phyloP scores from a whole-genome alignment of 495 filamentous ascomycete genomes.

The Aspergillus sclerotiicarbonarius region DNA sequence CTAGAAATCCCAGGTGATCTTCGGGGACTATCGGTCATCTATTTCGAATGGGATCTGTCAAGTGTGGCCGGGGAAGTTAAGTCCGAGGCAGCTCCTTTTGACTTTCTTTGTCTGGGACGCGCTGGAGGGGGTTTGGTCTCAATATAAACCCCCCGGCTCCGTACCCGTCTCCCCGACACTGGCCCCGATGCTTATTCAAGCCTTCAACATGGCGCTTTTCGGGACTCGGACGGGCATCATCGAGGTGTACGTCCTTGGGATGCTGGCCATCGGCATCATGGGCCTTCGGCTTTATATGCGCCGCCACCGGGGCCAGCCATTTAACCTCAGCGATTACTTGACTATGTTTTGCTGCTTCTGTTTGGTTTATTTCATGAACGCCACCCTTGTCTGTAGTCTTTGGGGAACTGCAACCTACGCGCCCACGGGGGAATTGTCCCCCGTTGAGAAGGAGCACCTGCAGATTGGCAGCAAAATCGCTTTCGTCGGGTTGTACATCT shows the following conservation, averaged over 20 bases:
- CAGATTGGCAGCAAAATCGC: neutral
- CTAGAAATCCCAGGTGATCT: too few relatives aligned
- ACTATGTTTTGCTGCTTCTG: neutral
- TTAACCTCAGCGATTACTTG: neutral
- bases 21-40: too few relatives aligned
- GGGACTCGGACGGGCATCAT: too few relatives aligned
- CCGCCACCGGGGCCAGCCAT: neutral
- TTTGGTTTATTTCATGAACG: neutral
- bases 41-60: too few relatives aligned
- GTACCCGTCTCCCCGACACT: too few relatives aligned
- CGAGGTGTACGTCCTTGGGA: neutral
- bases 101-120: too few relatives aligned
- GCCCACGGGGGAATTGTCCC: neutral
- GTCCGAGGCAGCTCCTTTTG: too few relatives aligned
- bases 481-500: neutral
- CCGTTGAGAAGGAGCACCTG: neutral
- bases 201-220: too few relatives aligned
- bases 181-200: too few relatives aligned
- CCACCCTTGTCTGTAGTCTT: neutral
- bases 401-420: neutral
- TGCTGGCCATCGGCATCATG: neutral
- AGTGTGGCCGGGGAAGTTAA: too few relatives aligned
- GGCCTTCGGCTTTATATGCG: neutral
- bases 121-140: too few relatives aligned
- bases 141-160: too few relatives aligned